Base-by-base conservation (phyloP, 331 rosid genomes). In the Prunus yedoensis region DNA sequence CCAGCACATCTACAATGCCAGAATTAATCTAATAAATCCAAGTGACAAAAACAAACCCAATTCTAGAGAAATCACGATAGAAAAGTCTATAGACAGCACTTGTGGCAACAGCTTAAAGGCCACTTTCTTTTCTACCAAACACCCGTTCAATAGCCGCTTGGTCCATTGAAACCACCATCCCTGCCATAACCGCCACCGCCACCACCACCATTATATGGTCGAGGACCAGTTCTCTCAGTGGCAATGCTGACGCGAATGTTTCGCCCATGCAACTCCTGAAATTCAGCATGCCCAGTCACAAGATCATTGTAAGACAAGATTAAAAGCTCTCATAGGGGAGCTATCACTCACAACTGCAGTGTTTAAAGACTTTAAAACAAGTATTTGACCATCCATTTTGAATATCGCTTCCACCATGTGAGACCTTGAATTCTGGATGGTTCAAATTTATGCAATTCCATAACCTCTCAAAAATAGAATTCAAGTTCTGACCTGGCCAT, bases 241-340 rank as follows among this genome's bases (percentile, higher is more conserved):
- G 97, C 97, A 70, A 47, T 88, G 51, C 87, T 83, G 58, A 91
- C 97, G 3, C 93, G 86, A 20, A 91, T 85, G 76, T 27, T 82
- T 38, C 95, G 71, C 30, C 97, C 97, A 57, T 80, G 73, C 1
- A 91, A 74, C 49, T 88, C 95, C 97, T 91, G 69, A 59, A 51
- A 8, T 30, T 61, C 46, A 74, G 17, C 59, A 75, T 6, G 78
- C 78, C 32, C 25, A 20, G 13, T 53, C 23, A 38, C 32, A 10
- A 21, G 53, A 49, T 71, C 7, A 62, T 28, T 47, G 58, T 47
- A n/a, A 25, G 51, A 61, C 61, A 38, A 78, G 3, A 43, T 46
- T 63, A 35, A 8, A 49, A 32, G n/a, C 68, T 8, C 20, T 16
- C 16, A 16, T 15, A 30, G 27, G 25, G 68, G 47, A 63, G 47